Evolutionary conservation across 495 filamentous ascomycete species (phyloP).

Genomic region (Aspergillus diversus): DNA sequence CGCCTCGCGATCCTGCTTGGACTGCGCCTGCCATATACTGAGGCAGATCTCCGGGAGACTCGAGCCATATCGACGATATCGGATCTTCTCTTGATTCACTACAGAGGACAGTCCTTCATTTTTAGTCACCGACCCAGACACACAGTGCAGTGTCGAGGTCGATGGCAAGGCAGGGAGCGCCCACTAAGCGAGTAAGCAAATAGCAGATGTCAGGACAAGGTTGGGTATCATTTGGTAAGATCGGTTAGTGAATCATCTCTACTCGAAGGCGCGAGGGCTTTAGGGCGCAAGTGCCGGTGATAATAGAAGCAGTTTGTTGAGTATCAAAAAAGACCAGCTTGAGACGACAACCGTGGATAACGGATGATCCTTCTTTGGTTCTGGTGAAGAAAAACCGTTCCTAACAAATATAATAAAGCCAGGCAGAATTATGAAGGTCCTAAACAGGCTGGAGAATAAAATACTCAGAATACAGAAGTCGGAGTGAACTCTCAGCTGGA

Average conservation of each 20-base stretch:
- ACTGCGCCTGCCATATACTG: conserved; percentile 37
- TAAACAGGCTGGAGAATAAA: conserved; percentile 1
- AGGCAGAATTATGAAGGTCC: not conserved
- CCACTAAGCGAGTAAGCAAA: conserved; percentile 1
- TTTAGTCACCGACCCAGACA: conserved; percentile 13
- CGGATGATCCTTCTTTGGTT: conserved; percentile 2
- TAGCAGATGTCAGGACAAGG: not conserved
- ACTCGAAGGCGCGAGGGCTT: conserved; percentile 7
- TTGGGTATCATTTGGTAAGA: conserved; percentile 6
- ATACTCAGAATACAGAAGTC: not conserved
- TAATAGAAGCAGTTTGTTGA: not conserved
- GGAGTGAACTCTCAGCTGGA: conserved; percentile 2
- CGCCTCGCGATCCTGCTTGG: conserved; percentile 37
- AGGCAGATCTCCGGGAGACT: conserved; percentile 39
- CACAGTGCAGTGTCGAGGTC: conserved; percentile 13
- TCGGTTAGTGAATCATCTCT: conserved; percentile 26
- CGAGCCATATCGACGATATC: conserved; percentile 40
- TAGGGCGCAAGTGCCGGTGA: not conserved
- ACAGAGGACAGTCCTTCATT: conserved; percentile 22
- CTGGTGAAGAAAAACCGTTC: not conserved
- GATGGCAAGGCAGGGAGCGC: not conserved
- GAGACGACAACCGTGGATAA: not conserved
- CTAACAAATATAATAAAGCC: not conserved
- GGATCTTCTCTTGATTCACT: conserved; percentile 26
- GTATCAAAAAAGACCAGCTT: not conserved